Percentiles rank a stretch among this genome's conserved stretches.
Evolutionary conservation across 768 basidiomycete genomes (phyloP).

Genomic region (Amanita phalloides): DNA sequence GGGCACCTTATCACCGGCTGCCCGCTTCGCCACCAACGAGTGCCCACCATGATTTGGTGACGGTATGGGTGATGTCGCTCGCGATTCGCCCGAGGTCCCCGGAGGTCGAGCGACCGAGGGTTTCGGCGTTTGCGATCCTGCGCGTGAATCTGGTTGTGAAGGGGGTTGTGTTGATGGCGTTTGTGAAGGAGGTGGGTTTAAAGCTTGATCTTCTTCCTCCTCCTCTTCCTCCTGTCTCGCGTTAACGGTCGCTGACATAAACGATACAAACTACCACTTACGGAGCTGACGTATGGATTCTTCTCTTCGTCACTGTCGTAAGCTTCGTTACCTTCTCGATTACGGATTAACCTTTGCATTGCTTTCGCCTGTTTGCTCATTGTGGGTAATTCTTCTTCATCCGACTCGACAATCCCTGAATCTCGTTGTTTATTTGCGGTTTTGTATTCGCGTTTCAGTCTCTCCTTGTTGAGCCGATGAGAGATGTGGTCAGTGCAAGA

Average conservation of each 20-base stretch:
- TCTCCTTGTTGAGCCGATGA: slow-evolving; percentile 41
- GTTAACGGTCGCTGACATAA: slow-evolving; percentile 4
- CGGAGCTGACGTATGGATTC: slow-evolving; percentile 77
- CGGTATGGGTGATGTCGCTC: slow-evolving; percentile 48
- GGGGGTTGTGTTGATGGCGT: slow-evolving; percentile 40
- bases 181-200: slow-evolving; percentile 32
- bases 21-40: slow-evolving; percentile 72
- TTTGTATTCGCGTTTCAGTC: slow-evolving; percentile 74
- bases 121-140: slow-evolving; percentile 33
- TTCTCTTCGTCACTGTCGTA: slow-evolving; percentile 80
- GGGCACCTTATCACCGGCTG: slow-evolving; percentile 69
- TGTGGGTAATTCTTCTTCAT: slow-evolving; percentile 50
- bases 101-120: slow-evolving; percentile 23
- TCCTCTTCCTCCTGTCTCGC: slow-evolving; percentile 50
- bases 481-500: not conserved
- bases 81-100: slow-evolving; percentile 30
- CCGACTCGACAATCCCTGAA: slow-evolving; percentile 60
- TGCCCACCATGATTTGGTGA: slow-evolving; percentile 58
- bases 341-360: slow-evolving; percentile 80
- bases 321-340: slow-evolving; percentile 69
- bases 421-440: slow-evolving; percentile 67
- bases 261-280: slow-evolving; percentile 21
- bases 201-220: slow-evolving; percentile 44
- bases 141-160: slow-evolving; percentile 4
- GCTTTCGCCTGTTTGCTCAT: slow-evolving; percentile 64